A percentile compares a stretch with the other conserved stretches of the same genome.
Evolutionary conservation across 805 yeast species (phyloP).

Genomic region (Candida alai): DNA sequence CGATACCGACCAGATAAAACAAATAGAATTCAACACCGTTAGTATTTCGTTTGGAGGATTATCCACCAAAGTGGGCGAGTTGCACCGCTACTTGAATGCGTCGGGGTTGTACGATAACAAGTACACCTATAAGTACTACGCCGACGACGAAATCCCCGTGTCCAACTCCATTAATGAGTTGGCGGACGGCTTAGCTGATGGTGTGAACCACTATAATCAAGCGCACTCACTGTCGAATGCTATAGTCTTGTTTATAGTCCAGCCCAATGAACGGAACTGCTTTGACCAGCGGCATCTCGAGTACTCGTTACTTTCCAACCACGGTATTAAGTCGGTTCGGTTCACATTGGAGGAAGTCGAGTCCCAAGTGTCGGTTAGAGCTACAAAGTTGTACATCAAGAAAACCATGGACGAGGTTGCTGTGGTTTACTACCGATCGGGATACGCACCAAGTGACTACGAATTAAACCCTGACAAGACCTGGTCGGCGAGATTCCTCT

Average conservation of each 20-base stretch:
- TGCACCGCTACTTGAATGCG: constrained; percentile 65
- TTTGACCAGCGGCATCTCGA: constrained; percentile 90
- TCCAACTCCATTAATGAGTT: constrained; percentile 62
- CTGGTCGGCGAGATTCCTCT: constrained; percentile 72
- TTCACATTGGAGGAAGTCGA: constrained; percentile 60
- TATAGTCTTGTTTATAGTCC: constrained; percentile 72
- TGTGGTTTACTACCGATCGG: constrained; percentile 86
- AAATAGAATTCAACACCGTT: constrained; percentile 94
- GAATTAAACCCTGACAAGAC: constrained; percentile 46
- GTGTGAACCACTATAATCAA: constrained; percentile 51
- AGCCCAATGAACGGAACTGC: constrained; percentile 80
- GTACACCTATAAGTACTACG: constrained; percentile 40
- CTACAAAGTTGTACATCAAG: constrained; percentile 48
- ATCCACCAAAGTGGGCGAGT: constrained; percentile 70
- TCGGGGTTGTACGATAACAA: constrained; percentile 52
- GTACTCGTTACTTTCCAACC: constrained; percentile 53
- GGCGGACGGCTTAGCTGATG: constrained; percentile 68
- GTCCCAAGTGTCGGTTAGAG: constrained; percentile 37
- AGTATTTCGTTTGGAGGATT: constrained; percentile 95
- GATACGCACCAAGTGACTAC: constrained; percentile 84
- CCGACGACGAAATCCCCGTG: constrained; percentile 52
- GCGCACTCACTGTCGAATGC: constrained; percentile 33
- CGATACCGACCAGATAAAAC: constrained; percentile 54
- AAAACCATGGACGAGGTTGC: constrained; percentile 68
- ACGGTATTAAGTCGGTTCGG: constrained; percentile 61